A percentile compares a stretch with the other conserved stretches of the same genome.
Evolutionary conservation across 192 early-diverging fungal genomes (phyloP).

Genomic region (Lobosporangium transversale): DNA sequence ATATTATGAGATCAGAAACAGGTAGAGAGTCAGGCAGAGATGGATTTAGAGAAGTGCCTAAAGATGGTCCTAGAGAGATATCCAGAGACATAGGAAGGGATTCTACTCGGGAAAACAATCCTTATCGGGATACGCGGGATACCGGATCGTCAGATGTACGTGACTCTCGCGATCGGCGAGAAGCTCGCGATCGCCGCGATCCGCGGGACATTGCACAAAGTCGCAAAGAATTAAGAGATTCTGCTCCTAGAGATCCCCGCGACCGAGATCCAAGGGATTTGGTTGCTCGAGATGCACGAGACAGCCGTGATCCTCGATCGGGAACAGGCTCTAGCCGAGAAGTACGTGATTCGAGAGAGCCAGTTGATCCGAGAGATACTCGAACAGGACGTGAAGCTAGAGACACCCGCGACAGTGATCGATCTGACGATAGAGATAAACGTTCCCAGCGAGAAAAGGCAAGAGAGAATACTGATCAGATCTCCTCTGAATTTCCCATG

Average conservation of each 20-base stretch:
- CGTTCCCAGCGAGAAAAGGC: slow-evolving; percentile 13
- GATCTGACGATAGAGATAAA: slow-evolving; percentile 3
- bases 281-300: slow-evolving; percentile 9
- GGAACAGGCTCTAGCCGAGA: neutral
- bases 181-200: slow-evolving; percentile 28
- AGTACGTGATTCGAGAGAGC: slow-evolving; percentile 6
- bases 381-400: slow-evolving; percentile 10
- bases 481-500: neutral
- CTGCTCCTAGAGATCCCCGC: slow-evolving; percentile 37
- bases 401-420: slow-evolving; percentile 9
- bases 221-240: slow-evolving; percentile 39
- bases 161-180: slow-evolving; percentile 13
- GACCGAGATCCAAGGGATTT: slow-evolving; percentile 20
- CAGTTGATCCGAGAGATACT: slow-evolving; percentile 6
- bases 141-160: slow-evolving; percentile 2
- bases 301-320: slow-evolving; percentile 9
- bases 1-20: too few species aligned
- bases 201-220: slow-evolving; percentile 20
- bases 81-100: neutral
- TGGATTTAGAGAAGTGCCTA: neutral
- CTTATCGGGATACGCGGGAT: slow-evolving; percentile 4
- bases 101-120: neutral
- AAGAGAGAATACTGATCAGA: slow-evolving; percentile 4
- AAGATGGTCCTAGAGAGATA: neutral
- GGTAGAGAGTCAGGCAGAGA: neutral